A percentile compares a stretch with the other conserved stretches of the same genome.
phyloP scores from a whole-genome alignment of 305 asterid genomes.

The Rubia occidens region DNA sequence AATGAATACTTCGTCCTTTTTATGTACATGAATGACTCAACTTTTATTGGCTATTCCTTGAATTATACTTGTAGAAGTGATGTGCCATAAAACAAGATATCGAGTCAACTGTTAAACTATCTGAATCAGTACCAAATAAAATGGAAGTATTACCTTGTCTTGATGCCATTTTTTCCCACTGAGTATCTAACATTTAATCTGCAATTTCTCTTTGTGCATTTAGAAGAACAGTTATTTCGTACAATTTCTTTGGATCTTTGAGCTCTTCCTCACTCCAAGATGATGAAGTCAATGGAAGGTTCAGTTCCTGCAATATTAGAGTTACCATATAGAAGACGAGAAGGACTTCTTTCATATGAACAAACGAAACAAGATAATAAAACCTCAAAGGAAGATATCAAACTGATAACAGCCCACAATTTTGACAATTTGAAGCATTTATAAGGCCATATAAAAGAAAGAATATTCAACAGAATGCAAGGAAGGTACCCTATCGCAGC shows the following conservation, averaged over 20 bases:
- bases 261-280: constrained; percentile 82
- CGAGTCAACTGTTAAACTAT: background rate
- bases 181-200: constrained; percentile 71
- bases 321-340: constrained; percentile 12
- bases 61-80: background rate
- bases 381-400: background rate
- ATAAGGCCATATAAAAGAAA: too few relatives aligned
- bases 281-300: constrained; percentile 68
- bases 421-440: background rate
- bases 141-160: constrained; percentile 48
- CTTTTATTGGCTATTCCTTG: background rate
- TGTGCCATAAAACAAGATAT: background rate
- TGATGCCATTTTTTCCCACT: constrained; percentile 96
- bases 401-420: background rate
- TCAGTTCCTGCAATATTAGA: constrained; percentile 51
- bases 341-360: constrained; percentile 5
- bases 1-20: too few relatives aligned
- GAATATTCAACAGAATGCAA: too few relatives aligned
- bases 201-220: constrained; percentile 89
- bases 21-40: too few relatives aligned
- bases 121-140: background rate
- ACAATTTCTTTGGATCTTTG: constrained; percentile 77
- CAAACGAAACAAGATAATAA: background rate
- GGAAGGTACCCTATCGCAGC: too few relatives aligned
- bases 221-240: constrained; percentile 82